These are phyloP conservation scores for Acrodontium crateriforme DNA, from an alignment of 2,329 filamentous ascomycete genomes.

Conservation along the genomic window DNA sequence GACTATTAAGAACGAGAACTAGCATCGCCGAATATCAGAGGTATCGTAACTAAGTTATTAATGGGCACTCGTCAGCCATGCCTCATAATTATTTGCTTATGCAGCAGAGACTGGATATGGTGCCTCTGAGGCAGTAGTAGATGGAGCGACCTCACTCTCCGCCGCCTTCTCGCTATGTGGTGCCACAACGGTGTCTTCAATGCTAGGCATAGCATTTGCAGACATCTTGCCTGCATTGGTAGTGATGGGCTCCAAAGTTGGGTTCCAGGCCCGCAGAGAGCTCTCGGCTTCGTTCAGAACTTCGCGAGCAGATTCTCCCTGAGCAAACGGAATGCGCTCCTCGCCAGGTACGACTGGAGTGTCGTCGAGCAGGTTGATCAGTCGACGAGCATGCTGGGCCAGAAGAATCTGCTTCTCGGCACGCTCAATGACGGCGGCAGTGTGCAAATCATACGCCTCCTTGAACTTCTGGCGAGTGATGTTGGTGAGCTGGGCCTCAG, in stretches of 20 bases:
- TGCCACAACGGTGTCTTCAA: no score
- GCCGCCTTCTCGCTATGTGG: no score
- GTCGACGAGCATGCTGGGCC: constrained; percentile 73
- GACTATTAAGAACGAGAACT: no score
- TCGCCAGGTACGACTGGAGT: constrained; percentile 82
- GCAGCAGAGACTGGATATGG: no score
- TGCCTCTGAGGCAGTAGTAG: no score
- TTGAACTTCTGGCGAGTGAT: constrained; percentile 93
- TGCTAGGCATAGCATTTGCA: constrained; percentile 27
- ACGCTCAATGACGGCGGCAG: constrained; percentile 82
- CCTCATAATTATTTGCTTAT: no score
- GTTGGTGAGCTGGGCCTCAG: constrained; percentile 92
- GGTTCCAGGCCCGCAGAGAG: constrained; percentile 64
- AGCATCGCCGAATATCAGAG: no score
- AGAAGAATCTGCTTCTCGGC: constrained; percentile 95
- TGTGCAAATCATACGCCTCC: constrained; percentile 80
- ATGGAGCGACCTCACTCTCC: no score
- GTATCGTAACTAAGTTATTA: no score
- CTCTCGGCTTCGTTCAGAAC: constrained; percentile 87
- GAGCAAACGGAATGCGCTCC: constrained; percentile 51
- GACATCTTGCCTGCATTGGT: constrained; percentile 36
- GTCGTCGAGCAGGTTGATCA: constrained; percentile 79
- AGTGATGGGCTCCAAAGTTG: constrained; percentile 40
- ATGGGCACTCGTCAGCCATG: no score
- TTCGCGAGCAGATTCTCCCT: constrained; percentile 57